Conservation (phyloP, 768 basidiomycete genomes). For the Kondoa malvinella region DNA sequence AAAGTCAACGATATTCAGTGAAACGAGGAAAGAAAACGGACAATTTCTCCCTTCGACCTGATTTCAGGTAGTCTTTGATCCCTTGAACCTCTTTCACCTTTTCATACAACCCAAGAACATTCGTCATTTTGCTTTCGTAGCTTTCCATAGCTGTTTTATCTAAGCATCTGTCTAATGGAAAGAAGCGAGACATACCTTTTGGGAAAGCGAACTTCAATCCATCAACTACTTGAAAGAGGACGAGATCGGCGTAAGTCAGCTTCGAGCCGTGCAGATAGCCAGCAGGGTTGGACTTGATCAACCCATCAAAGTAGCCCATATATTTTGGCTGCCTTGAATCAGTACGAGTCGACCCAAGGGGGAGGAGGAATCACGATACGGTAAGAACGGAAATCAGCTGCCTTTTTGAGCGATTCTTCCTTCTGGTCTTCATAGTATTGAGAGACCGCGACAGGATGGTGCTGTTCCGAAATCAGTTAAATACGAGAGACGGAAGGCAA, state of each 20-base stretch:
- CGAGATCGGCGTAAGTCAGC: slow-evolving; percentile 37
- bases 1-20: too few species aligned
- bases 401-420: slow-evolving; percentile 30
- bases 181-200: slow-evolving; percentile 28
- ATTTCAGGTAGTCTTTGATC: slow-evolving; percentile 21
- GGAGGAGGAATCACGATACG: slow-evolving; percentile 33
- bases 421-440: slow-evolving; percentile 38
- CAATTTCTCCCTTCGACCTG: slow-evolving; percentile 19
- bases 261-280: slow-evolving; percentile 29
- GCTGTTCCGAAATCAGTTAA: slow-evolving; percentile 1
- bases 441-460: slow-evolving; percentile 33
- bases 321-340: not conserved
- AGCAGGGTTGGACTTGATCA: slow-evolving; percentile 25
- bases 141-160: not conserved
- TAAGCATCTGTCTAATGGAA: too few species aligned
- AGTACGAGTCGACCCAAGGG: not conserved
- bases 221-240: slow-evolving; percentile 34
- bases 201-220: slow-evolving; percentile 35
- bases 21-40: too few species aligned
- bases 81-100: slow-evolving; percentile 29
- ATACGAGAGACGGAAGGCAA: not conserved
- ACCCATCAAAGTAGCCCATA: slow-evolving; percentile 31
- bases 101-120: slow-evolving; percentile 31
- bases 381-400: slow-evolving; percentile 32
- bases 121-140: slow-evolving; percentile 27